A percentile compares a stretch with the other conserved stretches of the same genome.
phyloP scores from a whole-genome alignment of 257 asterid genomes.

The Nyctanthes arbortristis region DNA sequence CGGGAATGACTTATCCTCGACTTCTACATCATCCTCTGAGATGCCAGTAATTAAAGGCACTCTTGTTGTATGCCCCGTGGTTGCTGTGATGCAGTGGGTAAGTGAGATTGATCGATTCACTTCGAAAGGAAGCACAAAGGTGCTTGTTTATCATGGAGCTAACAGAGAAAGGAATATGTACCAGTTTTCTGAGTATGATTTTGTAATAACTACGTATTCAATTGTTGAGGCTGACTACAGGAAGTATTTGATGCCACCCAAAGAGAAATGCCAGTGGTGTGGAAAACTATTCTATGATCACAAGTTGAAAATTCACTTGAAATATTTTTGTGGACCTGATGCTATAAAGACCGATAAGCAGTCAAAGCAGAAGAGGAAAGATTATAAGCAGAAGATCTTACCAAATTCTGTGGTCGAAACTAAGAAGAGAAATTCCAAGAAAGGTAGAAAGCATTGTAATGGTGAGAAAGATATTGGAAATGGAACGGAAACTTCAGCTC shows the following conservation, averaged over 20 bases:
- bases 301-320: constrained; percentile 67
- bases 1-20: constrained; percentile 33
- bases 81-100: constrained; percentile 89
- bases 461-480: constrained; percentile 35
- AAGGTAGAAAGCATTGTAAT: constrained; percentile 26
- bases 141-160: constrained; percentile 86
- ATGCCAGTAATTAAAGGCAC: constrained; percentile 71
- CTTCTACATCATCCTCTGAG: constrained; percentile 54
- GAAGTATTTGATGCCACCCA: constrained; percentile 83
- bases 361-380: constrained; percentile 78
- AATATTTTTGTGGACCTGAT: constrained; percentile 74
- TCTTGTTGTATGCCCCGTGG: constrained; percentile 92
- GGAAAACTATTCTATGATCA: constrained; percentile 55
- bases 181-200: constrained; percentile 72
- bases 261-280: constrained; percentile 72
- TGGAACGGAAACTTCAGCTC: constrained; percentile 37
- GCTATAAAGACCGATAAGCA: constrained; percentile 77
- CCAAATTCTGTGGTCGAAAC: constrained; percentile 32
- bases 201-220: constrained; percentile 89
- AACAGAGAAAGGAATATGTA: constrained; percentile 58
- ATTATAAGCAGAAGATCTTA: constrained; percentile 32
- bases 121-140: constrained; percentile 70
- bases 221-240: constrained; percentile 85
- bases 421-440: constrained; percentile 26
- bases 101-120: constrained; percentile 88